Evolutionary conservation across 2,329 filamentous ascomycete species (phyloP).

Genomic region (Aquanectria penicillioides): DNA sequence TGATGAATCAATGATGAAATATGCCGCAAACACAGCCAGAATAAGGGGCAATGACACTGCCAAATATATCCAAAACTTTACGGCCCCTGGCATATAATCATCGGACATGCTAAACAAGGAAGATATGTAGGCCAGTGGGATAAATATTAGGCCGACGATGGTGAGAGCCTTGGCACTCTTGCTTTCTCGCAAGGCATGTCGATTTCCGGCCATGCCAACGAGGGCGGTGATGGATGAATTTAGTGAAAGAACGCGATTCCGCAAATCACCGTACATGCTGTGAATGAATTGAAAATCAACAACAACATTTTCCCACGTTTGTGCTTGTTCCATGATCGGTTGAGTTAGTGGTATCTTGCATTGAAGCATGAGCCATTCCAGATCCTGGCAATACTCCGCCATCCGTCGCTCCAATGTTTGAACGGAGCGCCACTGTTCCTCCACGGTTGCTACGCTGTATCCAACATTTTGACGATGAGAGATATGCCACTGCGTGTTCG

Average conservation of each 20-base stretch:
- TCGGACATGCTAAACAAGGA: constrained; percentile 8
- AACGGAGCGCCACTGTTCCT: not conserved
- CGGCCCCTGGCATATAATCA: not conserved
- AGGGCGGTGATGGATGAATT: constrained; percentile 1
- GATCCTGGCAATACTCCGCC: not conserved
- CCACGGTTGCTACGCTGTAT: not conserved
- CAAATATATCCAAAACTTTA: constrained; percentile 7
- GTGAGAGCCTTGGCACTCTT: not conserved
- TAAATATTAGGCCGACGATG: constrained; percentile 6
- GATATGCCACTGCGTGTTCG: not conserved
- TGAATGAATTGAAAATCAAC: not conserved
- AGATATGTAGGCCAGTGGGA: not conserved
- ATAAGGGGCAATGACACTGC: not conserved
- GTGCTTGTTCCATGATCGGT: not conserved
- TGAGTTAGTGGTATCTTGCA: not conserved
- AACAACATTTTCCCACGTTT: not conserved
- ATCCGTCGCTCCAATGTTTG: not conserved
- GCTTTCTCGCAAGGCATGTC: not conserved
- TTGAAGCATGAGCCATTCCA: constrained; percentile 1
- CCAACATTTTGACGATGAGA: not conserved
- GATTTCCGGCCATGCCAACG: not conserved
- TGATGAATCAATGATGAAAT: not conserved
- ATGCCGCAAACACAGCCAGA: not conserved
- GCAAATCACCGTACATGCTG: not conserved
- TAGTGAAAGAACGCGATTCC: not conserved